These are phyloP conservation scores for Clarkia xantiana DNA, from an alignment of 345 rosid species.

Conservation along the genomic window DNA sequence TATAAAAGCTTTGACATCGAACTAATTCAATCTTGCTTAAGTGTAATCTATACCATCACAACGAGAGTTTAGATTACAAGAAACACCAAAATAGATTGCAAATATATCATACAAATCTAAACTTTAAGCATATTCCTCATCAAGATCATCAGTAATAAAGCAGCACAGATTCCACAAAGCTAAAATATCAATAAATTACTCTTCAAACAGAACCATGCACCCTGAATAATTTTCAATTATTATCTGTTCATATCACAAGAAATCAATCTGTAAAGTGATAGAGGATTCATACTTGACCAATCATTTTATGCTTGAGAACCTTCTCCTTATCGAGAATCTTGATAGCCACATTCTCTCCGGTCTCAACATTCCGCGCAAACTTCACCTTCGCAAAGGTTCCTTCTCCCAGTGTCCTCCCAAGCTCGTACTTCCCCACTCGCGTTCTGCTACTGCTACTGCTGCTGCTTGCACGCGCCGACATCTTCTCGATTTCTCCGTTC, in stretches of 20 bases:
- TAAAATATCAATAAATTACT: no score
- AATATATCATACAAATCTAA: no score
- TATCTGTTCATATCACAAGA: not conserved
- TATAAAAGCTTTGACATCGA: no score
- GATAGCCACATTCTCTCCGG: slow-evolving; percentile 70
- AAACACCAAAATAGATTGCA: no score
- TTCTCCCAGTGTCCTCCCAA: slow-evolving; percentile 86
- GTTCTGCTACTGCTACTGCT: slow-evolving; percentile 56
- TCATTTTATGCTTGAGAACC: slow-evolving; percentile 78
- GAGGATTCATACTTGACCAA: slow-evolving; percentile 47
- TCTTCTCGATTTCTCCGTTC: slow-evolving; percentile 2
- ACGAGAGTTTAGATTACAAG: no score
- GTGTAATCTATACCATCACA: no score
- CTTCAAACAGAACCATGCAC: no score
- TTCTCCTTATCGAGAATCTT: slow-evolving; percentile 94
- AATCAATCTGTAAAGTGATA: not conserved
- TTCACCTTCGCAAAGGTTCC: slow-evolving; percentile 98
- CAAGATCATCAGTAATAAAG: no score
- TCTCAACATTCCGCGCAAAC: slow-evolving; percentile 65
- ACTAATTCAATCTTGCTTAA: no score
- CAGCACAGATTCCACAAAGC: no score
- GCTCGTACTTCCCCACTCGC: slow-evolving; percentile 91
- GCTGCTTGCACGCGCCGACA: slow-evolving; percentile 33
- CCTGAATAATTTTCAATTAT: no score
- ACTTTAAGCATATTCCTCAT: no score